Evolutionary conservation across 2,329 filamentous ascomycete species (phyloP).

Genomic region (Cladophialophora carrionii): DNA sequence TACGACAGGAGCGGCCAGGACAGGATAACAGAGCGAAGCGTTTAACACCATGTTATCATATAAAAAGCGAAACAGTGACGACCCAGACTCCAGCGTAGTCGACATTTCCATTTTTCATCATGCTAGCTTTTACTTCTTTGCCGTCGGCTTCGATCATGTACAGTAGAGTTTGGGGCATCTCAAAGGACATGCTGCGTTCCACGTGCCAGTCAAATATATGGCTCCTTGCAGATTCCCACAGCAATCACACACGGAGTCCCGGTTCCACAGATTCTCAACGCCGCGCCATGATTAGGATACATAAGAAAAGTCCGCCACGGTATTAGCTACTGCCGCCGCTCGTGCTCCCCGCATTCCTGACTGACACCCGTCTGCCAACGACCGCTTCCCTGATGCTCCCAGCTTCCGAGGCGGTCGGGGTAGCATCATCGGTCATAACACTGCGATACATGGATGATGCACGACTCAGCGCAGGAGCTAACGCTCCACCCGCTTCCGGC

Average conservation of each 20-base stretch:
- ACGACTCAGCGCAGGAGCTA: conserved; percentile 28
- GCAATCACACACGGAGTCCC: conserved; percentile 7
- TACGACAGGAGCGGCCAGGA: conserved; percentile 10
- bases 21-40: background rate
- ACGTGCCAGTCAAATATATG: conserved; percentile 7
- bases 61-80: conserved; percentile 1
- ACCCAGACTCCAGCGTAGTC: conserved; percentile 6
- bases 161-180: conserved; percentile 18
- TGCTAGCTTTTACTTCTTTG: conserved; percentile 15
- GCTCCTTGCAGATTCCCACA: conserved; percentile 11
- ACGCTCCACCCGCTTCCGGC: conserved; percentile 17
- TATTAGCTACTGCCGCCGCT: conserved; percentile 17
- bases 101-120: conserved; percentile 18
- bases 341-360: conserved; percentile 16
- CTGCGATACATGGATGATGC: conserved; percentile 34
- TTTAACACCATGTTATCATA: background rate
- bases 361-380: conserved; percentile 35
- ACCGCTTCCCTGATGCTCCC: conserved; percentile 36
- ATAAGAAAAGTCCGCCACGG: conserved; percentile 6
- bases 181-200: conserved; percentile 23
- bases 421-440: conserved; percentile 27
- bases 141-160: conserved; percentile 19
- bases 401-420: conserved; percentile 28
- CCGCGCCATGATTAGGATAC: conserved; percentile 24
- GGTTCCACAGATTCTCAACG: conserved; percentile 14